Evolutionary conservation across 1,284 basidiomycete genomes (phyloP).

Genomic region (Erythrobasidium hasegawianum): DNA sequence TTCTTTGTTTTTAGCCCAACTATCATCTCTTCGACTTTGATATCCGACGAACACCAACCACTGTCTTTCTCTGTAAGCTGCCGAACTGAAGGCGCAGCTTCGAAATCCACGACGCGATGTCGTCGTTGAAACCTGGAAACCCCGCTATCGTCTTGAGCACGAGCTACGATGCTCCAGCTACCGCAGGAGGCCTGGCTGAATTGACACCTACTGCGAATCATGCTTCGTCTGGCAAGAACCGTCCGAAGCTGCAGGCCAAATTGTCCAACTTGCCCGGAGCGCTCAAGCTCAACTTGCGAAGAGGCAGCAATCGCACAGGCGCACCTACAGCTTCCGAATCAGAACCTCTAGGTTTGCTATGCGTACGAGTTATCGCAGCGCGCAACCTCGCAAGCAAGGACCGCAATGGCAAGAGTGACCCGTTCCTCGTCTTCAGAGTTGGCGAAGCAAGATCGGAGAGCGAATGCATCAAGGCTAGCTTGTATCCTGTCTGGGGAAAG

Average conservation of each 20-base stretch:
- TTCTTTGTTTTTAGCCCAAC: no score
- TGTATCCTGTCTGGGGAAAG: constrained; percentile 66
- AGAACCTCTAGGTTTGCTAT: constrained; percentile 26
- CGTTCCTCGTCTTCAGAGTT: constrained; percentile 46
- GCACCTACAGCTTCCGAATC: constrained; percentile 12
- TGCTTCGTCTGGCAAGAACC: background rate
- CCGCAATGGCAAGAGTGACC: constrained; percentile 51
- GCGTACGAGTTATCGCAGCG: constrained; percentile 30
- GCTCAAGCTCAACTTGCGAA: constrained; percentile 21
- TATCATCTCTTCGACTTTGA: no score
- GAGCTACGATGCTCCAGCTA: no score
- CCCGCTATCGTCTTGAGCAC: no score
- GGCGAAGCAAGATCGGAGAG: constrained; percentile 12
- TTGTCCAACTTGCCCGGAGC: constrained; percentile 20
- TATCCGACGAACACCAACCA: no score
- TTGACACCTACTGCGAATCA: background rate
- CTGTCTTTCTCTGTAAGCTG: no score
- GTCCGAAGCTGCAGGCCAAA: constrained; percentile 11
- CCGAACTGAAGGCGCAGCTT: no score
- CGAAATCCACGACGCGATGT: no score
- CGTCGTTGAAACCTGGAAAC: no score
- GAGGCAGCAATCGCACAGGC: constrained; percentile 17
- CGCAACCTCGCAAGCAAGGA: constrained; percentile 49
- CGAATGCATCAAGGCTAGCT: constrained; percentile 31
- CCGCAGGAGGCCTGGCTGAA: no score